Base-by-base conservation (phyloP, 2,329 filamentous ascomycete genomes). In the Tolypocladium inflatum region DNA sequence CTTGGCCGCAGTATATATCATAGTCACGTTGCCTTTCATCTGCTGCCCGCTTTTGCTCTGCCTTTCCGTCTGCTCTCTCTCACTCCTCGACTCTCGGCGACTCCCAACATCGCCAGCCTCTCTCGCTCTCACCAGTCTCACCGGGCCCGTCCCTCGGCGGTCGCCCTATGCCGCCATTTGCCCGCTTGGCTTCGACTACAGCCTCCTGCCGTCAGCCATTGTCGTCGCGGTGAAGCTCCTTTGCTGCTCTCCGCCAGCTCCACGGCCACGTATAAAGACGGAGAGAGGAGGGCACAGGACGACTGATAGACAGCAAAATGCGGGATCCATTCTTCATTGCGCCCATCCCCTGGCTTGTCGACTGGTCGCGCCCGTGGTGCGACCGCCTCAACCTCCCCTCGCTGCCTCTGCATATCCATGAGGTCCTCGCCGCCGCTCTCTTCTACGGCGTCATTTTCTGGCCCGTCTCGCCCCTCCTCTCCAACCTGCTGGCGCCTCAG, bases 391-490 rank as follows among this genome's bases (percentile, higher is more conserved):
- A 75, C 55, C 77, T 93, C 52, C 77, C 82, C 10, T 86, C 87
- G 7, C 80, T 94, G 23, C 87, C 89, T 19, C 74, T 88, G 54
- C 90, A 95, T 73, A 78, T 89, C 65, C 90, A 94, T 76, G 89
- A 95, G 73, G 80, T 93, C 55, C 61, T 89, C 58, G 74, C 84
- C 62, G 84, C 86, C 33, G 84, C 86, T 59, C 63, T 82, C 38
- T 73, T 89, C 63, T 95, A 95, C 76, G 83, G 86, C 56, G 71
- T 85, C 66, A 80, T 90, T 68, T 84, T 86, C 71, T 76, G 78
- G 63, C 79, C 84, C 60, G 67, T 91, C 61, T 88, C 90, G 55
- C 90, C 90, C 8, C 67, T 78, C 45, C 57, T 92, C 41, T 91
- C 88, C 39, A 77, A 73, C 52, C 67, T 76, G 58, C 70, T 91